These are phyloP conservation scores for Bolboschoenoplectus hybrid DNA, from an alignment of 202 grass and related monocot species.

Conservation along the genomic window DNA sequence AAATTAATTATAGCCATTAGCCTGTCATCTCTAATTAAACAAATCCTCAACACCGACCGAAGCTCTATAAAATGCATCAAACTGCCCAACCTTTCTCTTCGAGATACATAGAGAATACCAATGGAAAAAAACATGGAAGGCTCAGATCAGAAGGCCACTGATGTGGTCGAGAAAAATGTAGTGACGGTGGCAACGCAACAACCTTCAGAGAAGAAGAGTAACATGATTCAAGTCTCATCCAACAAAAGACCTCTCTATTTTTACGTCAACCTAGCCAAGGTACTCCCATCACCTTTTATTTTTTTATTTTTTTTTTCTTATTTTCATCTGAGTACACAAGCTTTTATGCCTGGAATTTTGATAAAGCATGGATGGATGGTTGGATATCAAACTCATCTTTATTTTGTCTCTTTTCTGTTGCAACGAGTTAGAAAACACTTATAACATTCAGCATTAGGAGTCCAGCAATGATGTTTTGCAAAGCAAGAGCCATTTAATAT, in stretches of 20 bases:
- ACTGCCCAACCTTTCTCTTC: background rate
- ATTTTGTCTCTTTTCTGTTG: background rate
- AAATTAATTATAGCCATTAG: conserved; percentile 27
- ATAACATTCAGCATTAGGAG: background rate
- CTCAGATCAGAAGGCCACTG: background rate
- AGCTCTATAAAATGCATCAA: background rate
- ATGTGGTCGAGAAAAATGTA: conserved; percentile 41
- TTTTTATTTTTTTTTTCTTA: background rate
- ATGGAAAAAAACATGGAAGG: background rate
- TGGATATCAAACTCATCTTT: background rate
- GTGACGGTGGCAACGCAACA: background rate
- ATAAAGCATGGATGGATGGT: too few relatives aligned
- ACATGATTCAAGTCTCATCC: conserved; percentile 92
- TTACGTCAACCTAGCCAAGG: conserved; percentile 98
- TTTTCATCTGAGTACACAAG: too few relatives aligned
- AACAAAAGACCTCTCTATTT: conserved; percentile 94
- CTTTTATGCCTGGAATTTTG: too few relatives aligned
- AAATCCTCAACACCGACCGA: background rate
- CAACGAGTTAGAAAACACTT: background rate
- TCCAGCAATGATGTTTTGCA: background rate
- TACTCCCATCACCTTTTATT: background rate
- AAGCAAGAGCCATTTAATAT: background rate
- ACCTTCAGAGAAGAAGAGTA: conserved; percentile 58
- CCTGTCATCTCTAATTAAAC: background rate
- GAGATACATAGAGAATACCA: background rate